Percentiles rank a stretch among this genome's conserved stretches.
These are phyloP conservation scores for Coniella lustricola DNA, from an alignment of 2,329 filamentous ascomycete species.

Conservation along the genomic window DNA sequence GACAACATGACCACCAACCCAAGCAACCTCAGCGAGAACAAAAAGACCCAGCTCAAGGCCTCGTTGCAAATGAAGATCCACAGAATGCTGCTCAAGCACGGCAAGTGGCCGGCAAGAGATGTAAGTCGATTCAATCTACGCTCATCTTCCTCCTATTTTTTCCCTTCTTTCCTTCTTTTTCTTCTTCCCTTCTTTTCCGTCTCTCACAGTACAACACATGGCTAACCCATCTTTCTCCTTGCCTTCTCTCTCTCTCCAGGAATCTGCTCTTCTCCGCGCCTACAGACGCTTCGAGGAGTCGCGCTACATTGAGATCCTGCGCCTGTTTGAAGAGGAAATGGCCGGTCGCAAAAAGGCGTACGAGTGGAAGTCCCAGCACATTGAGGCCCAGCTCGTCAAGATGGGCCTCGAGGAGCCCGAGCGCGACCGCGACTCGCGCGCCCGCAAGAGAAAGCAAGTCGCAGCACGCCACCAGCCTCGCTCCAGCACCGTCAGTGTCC, in stretches of 20 bases:
- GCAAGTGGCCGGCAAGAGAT: conserved; percentile 42
- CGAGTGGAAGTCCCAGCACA: conserved; percentile 42
- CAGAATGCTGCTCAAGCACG: conserved; percentile 41
- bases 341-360: conserved; percentile 39
- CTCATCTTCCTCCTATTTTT: too few relatives aligned
- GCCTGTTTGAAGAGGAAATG: conserved; percentile 35
- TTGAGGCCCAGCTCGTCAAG: conserved; percentile 44
- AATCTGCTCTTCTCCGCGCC: conserved; percentile 11
- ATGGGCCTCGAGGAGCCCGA: conserved; percentile 40
- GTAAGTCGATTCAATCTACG: too few relatives aligned
- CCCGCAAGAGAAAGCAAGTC: conserved; percentile 32
- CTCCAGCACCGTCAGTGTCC: neutral
- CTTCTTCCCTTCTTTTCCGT: neutral
- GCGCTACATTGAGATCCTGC: conserved; percentile 26
- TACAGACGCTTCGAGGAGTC: conserved; percentile 12
- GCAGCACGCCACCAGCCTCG: conserved; percentile 8
- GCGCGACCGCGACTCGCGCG: conserved; percentile 32
- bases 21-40: conserved; percentile 51
- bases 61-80: conserved; percentile 51
- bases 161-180: neutral
- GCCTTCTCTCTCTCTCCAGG: neutral
- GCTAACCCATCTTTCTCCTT: neutral
- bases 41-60: conserved; percentile 42
- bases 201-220: neutral
- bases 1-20: too few relatives aligned